phyloP scores from a whole-genome alignment of 495 filamentous ascomycete genomes.

The Daldinia childiae region DNA sequence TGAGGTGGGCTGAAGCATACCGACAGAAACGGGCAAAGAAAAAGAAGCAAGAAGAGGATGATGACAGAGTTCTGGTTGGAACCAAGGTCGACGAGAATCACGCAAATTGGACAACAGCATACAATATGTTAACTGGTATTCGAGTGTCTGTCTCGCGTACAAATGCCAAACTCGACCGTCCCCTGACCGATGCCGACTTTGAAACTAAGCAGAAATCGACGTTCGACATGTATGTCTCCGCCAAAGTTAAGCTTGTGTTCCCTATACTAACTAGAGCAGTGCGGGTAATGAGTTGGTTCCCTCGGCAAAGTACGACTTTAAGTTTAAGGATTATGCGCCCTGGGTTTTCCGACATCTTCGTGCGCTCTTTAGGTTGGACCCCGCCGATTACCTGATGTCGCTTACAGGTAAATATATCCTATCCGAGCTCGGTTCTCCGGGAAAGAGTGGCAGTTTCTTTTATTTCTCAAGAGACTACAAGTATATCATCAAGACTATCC shows the following conservation, averaged over 20 bases:
- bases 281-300: conserved; percentile 97
- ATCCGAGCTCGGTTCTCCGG: conserved; percentile 94
- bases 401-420: conserved; percentile 98
- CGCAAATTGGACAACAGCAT: conserved; percentile 96
- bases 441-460: conserved; percentile 99
- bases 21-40: conserved; percentile 88
- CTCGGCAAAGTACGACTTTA: conserved; percentile 99
- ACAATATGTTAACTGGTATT: conserved; percentile 99
- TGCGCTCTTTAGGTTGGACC: conserved; percentile 88
- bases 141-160: conserved; percentile 95
- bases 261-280: conserved; percentile 53
- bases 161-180: conserved; percentile 94
- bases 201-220: conserved; percentile 94
- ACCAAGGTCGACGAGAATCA: conserved; percentile 98
- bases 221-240: conserved; percentile 83
- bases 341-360: conserved; percentile 98
- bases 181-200: conserved; percentile 90
- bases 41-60: conserved; percentile 85
- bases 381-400: conserved; percentile 97
- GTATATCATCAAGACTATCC: conserved; percentile 99
- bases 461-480: conserved; percentile 99
- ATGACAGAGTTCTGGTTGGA: conserved; percentile 93
- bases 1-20: conserved; percentile 91
- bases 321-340: conserved; percentile 99
- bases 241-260: not conserved